Base-by-base conservation (phyloP, 495 filamentous ascomycete genomes). In the Baudoinia panamericana region DNA sequence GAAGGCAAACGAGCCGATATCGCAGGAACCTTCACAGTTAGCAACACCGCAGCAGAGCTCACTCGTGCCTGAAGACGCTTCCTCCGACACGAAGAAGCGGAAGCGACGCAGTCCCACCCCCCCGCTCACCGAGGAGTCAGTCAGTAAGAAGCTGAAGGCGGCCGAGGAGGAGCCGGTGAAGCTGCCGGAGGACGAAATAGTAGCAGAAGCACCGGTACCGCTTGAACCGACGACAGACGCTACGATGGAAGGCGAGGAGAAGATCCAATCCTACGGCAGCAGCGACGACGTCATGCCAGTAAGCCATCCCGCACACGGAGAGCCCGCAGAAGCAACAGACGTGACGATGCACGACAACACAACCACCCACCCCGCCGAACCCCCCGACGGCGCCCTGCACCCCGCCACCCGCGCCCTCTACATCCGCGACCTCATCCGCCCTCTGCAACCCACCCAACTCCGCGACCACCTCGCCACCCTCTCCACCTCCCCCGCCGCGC, bases 351-450 rank as follows among this genome's bases (percentile, higher is more conserved):
- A 32, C 4, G 24, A 43, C 13, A 18, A 35, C 11, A 6, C 27
- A n/a, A 18, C 16, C 10, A 11, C 17, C 11, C 17, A 9, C 26
- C 21, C 30, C n/a, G 0, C n/a, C 8, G 31, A 47, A 31, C 32
- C 73, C 69, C 41, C 62, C 43, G 19, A 46, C 64, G 17, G 68
- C 9, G 74, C 87, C 3, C 59, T 81, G 19, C 90, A 96, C 62
- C 73, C 80, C 9, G 84, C 84, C 2, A 97, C 90, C 5, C 56
- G 78, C 23, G 76, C 84, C 28, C 66, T 97, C 33, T 97, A 95
- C 63, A 92, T 97, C 53, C 78, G 80, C 51, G 75, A 93, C 50
- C 71, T 97, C 31, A 86, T 92, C 76, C 74, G 90, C 29, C 90
- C 90, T 12, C 66, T 97, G 7, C 80, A 80, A 45, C 70, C 72